These are phyloP conservation scores for Scheffersomyces segobiensis DNA, from an alignment of 1,139 yeast species.

Conservation along the genomic window DNA sequence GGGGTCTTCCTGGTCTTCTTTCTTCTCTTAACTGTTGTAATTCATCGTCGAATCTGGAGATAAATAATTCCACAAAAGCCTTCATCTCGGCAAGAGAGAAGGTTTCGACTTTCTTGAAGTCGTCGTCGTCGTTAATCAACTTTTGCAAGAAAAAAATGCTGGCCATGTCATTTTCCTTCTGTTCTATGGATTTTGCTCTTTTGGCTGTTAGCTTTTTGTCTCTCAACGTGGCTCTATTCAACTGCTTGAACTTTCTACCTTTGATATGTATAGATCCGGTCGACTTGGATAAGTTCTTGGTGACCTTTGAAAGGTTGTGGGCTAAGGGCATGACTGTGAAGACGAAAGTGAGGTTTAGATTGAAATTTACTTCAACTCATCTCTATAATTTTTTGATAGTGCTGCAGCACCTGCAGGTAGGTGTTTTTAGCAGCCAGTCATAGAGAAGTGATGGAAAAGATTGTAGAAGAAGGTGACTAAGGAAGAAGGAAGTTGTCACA, in stretches of 20 bases:
- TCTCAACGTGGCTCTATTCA: constrained; percentile 82
- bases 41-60: constrained; percentile 75
- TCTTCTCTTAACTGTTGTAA: constrained; percentile 54
- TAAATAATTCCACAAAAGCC: constrained; percentile 58
- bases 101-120: constrained; percentile 31
- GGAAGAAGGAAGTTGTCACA: too few species aligned
- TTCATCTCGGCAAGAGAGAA: constrained; percentile 62
- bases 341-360: neutral
- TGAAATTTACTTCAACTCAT: neutral
- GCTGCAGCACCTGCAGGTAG: neutral
- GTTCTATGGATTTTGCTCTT: constrained; percentile 56
- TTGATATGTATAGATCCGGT: constrained; percentile 76
- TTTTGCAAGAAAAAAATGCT: constrained; percentile 68
- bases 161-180: constrained; percentile 57
- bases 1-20: constrained; percentile 88
- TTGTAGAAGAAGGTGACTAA: constrained; percentile 42
- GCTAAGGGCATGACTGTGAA: constrained; percentile 65
- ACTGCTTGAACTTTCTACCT: constrained; percentile 83
- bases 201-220: constrained; percentile 66
- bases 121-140: constrained; percentile 48
- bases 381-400: neutral
- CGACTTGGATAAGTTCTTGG: constrained; percentile 59
- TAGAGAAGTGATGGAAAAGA: constrained; percentile 38
- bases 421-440: neutral
- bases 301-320: constrained; percentile 71